phyloP scores from a whole-genome alignment of 306 rosid species.

The apple (Malus domestica) region ASM211411v1 NC_041797.1:1162501-1163000 shows the following conservation, averaged over 20 bases:
- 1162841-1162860: conserved; percentile 72
- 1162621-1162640: too few relatives aligned
- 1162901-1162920: not conserved
- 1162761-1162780: conserved; percentile 79
- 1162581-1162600: too few relatives aligned
- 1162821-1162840: conserved; percentile 48
- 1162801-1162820: conserved; percentile 74
- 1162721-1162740: not conserved
- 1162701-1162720: not conserved
- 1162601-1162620: too few relatives aligned
- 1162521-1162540: too few relatives aligned
- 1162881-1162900: not conserved
- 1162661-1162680: too few relatives aligned
- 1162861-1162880: conserved; percentile 17
- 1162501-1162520: too few relatives aligned
- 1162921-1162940: not conserved
- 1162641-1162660: too few relatives aligned
- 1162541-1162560: too few relatives aligned
- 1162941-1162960: not conserved
- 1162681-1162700: not conserved
- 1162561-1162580: too few relatives aligned
- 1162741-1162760: conserved; percentile 63
- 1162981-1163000: too few relatives aligned
- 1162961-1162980: not conserved
- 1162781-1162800: conserved; percentile 73